Conservation (phyloP, 1,284 basidiomycete genomes). For the Ganoderma multipileum region DNA sequence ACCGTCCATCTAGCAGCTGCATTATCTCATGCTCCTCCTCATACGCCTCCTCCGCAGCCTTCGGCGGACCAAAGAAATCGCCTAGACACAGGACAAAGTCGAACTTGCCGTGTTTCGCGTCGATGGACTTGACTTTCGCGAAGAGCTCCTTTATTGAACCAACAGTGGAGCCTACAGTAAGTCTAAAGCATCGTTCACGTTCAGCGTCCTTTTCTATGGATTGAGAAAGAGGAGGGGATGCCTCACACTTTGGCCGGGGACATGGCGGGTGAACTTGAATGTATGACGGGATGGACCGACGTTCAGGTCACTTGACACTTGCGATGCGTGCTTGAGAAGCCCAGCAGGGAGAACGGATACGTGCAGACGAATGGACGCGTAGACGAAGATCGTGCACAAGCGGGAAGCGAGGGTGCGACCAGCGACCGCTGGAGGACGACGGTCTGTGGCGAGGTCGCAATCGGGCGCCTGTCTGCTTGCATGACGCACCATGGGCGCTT, state of each 20-base stretch:
- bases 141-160: conserved; percentile 81
- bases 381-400: background rate
- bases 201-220: background rate
- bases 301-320: background rate
- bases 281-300: background rate
- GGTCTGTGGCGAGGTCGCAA: background rate
- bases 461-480: background rate
- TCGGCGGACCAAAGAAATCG: conserved; percentile 85
- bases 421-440: background rate
- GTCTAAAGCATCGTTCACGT: conserved; percentile 48
- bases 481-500: conserved; percentile 22
- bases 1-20: conserved; percentile 67
- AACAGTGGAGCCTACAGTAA: conserved; percentile 87
- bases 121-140: conserved; percentile 84
- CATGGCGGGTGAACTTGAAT: conserved; percentile 11
- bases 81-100: conserved; percentile 87
- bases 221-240: no score
- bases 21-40: conserved; percentile 56
- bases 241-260: conserved; percentile 34
- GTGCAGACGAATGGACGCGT: background rate
- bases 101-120: conserved; percentile 95
- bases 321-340: background rate
- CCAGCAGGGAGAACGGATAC: background rate
- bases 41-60: conserved; percentile 49
- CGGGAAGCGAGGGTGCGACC: background rate